These are phyloP conservation scores for Fusarium gaditjirri DNA, from an alignment of 2,329 filamentous ascomycete genomes.

Conservation along the genomic window DNA sequence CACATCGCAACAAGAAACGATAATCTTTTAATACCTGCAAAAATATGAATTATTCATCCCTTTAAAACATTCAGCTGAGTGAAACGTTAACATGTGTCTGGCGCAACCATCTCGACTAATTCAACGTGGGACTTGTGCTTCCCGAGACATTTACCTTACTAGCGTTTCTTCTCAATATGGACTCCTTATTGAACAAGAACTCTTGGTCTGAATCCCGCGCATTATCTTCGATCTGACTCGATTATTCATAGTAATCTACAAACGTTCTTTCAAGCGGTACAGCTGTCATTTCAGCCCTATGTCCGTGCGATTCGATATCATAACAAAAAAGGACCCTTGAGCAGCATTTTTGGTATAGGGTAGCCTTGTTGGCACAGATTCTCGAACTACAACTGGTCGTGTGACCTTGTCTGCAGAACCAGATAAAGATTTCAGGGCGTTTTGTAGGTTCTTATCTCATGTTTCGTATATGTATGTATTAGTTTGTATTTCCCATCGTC, in stretches of 20 bases:
- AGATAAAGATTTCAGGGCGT: neutral
- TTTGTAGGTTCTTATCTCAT: neutral
- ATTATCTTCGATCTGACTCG: neutral
- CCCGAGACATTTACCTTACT: constrained; percentile 20
- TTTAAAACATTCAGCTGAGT: neutral
- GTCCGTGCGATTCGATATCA: constrained; percentile 17
- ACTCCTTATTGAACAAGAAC: neutral
- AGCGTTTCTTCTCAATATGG: neutral
- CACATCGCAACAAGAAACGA: neutral
- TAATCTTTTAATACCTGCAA: too few relatives aligned
- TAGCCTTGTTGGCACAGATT: neutral
- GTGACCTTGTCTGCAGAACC: neutral
- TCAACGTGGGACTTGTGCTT: constrained; percentile 34
- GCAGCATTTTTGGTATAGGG: neutral
- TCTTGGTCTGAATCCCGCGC: neutral
- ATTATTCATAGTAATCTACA: constrained; percentile 18
- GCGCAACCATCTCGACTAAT: constrained; percentile 24
- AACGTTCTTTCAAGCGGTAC: neutral
- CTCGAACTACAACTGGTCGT: neutral
- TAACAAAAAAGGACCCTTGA: constrained; percentile 1
- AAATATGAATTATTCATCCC: neutral
- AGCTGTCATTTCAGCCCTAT: constrained; percentile 21
- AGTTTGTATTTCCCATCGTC: too few relatives aligned
- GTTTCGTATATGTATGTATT: neutral
- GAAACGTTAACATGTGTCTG: constrained; percentile 4